Percentiles rank a stretch among this genome's conserved stretches.
Conservation (phyloP, 108 stramenopile genomes). For the Phaeodactylum tricornutum region DNA sequence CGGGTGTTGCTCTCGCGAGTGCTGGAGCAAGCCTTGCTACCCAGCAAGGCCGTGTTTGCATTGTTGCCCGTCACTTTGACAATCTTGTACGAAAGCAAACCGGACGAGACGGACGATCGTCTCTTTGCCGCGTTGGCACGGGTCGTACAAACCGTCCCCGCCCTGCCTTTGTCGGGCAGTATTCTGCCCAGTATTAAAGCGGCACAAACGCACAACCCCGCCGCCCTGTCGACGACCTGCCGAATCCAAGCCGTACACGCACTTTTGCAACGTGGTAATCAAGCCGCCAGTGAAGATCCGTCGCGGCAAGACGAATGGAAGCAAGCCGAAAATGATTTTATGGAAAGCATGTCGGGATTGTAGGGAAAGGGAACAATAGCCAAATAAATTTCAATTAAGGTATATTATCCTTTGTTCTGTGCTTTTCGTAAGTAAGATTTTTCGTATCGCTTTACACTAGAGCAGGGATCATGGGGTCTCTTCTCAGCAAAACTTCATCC, state of each 20-base stretch:
- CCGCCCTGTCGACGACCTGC: constrained; percentile 16
- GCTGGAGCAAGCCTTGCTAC: constrained; percentile 66
- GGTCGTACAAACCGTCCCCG: constrained; percentile 39
- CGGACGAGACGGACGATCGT: constrained; percentile 32
- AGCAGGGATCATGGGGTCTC: too few relatives aligned
- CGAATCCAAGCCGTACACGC: constrained; percentile 69
- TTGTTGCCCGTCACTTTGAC: constrained; percentile 43
- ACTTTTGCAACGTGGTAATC: constrained; percentile 45
- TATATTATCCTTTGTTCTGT: too few relatives aligned
- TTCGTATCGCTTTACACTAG: too few relatives aligned
- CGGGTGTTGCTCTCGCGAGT: constrained; percentile 47
- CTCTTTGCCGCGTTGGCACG: constrained; percentile 43
- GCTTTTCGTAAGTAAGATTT: too few relatives aligned
- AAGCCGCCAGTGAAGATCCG: constrained; percentile 17
- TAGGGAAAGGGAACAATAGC: too few relatives aligned
- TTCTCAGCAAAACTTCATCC: too few relatives aligned
- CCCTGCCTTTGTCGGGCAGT: constrained; percentile 16
- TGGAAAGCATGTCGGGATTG: constrained; percentile 13
- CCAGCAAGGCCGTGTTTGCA: constrained; percentile 54
- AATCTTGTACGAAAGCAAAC: constrained; percentile 15
- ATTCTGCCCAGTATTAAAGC: constrained; percentile 43
- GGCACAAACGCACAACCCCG: constrained; percentile 11
- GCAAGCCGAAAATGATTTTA: constrained; percentile 24
- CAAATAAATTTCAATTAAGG: too few relatives aligned
- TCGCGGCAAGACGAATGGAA: constrained; percentile 20